Percentiles rank a stretch among this genome's conserved stretches.
Evolutionary conservation across 2,329 filamentous ascomycete genomes (phyloP).

Genomic region (Arthroderma sp.): DNA sequence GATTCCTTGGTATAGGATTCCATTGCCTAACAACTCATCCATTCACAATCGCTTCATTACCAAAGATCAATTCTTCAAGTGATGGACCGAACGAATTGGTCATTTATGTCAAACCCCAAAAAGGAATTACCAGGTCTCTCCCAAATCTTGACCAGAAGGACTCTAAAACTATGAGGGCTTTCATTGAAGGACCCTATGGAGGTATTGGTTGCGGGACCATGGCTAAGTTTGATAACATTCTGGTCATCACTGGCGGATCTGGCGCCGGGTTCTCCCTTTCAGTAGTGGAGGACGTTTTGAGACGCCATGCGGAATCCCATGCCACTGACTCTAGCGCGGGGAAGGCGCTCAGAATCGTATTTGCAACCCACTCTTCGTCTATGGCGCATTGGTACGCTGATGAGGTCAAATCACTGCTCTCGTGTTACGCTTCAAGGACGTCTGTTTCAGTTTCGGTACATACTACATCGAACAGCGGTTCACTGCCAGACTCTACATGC

Average conservation of each 20-base stretch:
- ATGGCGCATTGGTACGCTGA: slow-evolving; percentile 16
- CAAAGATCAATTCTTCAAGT: not conserved
- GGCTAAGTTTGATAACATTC: slow-evolving; percentile 30
- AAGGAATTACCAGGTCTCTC: slow-evolving; percentile 41
- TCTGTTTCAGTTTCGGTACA: slow-evolving; percentile 17
- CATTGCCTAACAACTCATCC: not conserved
- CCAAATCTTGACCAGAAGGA: slow-evolving; percentile 16
- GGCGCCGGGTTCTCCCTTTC: slow-evolving; percentile 44
- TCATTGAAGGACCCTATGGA: slow-evolving; percentile 33
- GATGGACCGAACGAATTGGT: slow-evolving; percentile 29
- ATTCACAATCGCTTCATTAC: slow-evolving; percentile 3
- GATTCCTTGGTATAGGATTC: not conserved
- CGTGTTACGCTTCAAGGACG: slow-evolving; percentile 7
- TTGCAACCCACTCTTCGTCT: slow-evolving; percentile 2
- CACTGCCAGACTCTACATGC: not conserved
- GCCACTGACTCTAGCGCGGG: not conserved
- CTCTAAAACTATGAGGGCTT: not conserved
- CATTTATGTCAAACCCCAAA: slow-evolving; percentile 42
- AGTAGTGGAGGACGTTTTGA: slow-evolving; percentile 34
- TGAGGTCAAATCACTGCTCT: slow-evolving; percentile 5
- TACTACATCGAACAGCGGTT: slow-evolving; percentile 11
- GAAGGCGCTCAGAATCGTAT: not conserved
- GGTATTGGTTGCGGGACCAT: slow-evolving; percentile 34
- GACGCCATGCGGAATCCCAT: not conserved
- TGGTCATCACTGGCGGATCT: slow-evolving; percentile 46